Conservation (phyloP, 148 eudicot species). For the Talinum fruticosum region DNA sequence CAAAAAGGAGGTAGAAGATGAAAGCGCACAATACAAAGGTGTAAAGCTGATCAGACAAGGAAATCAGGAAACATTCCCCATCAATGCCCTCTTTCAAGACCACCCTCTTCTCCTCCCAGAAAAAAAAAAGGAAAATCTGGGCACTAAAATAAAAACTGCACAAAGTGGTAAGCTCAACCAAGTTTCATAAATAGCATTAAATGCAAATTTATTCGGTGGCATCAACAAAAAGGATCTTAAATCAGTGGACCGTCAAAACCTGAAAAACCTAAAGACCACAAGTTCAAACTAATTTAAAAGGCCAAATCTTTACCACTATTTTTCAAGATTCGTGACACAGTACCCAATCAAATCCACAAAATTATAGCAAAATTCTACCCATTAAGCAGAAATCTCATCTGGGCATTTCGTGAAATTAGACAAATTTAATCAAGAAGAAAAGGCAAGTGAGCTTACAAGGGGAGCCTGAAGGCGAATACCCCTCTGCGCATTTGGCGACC, state of each 20-base stretch:
- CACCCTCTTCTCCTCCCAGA: background rate
- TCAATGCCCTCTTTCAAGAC: background rate
- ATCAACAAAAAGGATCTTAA: slow-evolving; percentile 1
- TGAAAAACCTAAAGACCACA: background rate
- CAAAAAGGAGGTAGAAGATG: background rate
- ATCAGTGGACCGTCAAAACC: background rate
- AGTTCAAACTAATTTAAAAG: too few relatives aligned
- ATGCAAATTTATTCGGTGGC: background rate
- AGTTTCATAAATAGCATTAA: background rate
- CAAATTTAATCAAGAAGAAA: slow-evolving; percentile 12
- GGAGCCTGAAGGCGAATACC: slow-evolving; percentile 81
- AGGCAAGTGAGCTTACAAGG: slow-evolving; percentile 45
- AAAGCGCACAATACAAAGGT: background rate
- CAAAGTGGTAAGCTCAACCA: background rate
- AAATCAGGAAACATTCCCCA: background rate
- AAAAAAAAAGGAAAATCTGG: background rate
- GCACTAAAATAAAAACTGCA: background rate
- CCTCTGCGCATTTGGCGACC: slow-evolving; percentile 55
- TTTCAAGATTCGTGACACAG: too few relatives aligned
- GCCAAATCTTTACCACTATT: too few relatives aligned
- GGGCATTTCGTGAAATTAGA: slow-evolving; percentile 19
- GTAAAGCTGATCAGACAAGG: background rate
- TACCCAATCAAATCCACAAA: background rate
- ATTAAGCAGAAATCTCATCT: slow-evolving; percentile 20
- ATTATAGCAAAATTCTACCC: background rate